Evolutionary conservation across 495 filamentous ascomycete genomes (phyloP), one percentile per base, ranked within the genome.

Genomic region (Xylaria flabelliformis): DNA sequence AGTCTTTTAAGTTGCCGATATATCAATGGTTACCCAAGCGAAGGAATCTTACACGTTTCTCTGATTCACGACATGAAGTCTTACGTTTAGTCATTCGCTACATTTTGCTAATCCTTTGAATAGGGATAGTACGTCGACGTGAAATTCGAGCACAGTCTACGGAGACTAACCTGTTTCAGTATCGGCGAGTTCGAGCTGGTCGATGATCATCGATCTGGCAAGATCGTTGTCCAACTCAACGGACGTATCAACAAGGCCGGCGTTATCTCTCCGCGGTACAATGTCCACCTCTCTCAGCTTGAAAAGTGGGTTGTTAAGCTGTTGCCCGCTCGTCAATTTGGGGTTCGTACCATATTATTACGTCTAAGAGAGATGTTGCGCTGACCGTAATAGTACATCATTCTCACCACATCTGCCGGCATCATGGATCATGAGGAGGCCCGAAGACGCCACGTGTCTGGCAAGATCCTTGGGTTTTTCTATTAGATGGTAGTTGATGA

Each of bases 391-490:
- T 29, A 71, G 78, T 98, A 92, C 88, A 94, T 99, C 82, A 94
- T 99, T 85, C 91, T 98, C 80, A 99, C 96, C 81, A 99, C 96
- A 85, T 97, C 94, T 68, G 93, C 96, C 70, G 97, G 96, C 82
- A 98, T 99, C 83, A 98, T 99, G 95, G 96, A 99, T 88, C 96
- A 99, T 85, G 96, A 98, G 88, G 96, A 99, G 90, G 96, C 96
- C 72, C 90, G 96, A 82, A 89, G 96, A 84, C 98, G 98, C 89
- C 96, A 98, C 87, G 93, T 95, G 81, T 90, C 94, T 77, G 95
- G 95, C 84, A 97, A 97, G 90, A 93, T 97, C 84, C 89, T 97
- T 76, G 94, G 94, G 73, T 97, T 97, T 91, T 97, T 97, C 89
- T 97, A 97, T 88, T 97, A 94, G 85, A 67, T 71, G 75, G 67